Percentiles rank a stretch among this genome's conserved stretches.
Evolutionary conservation across 768 basidiomycete species (phyloP).

Genomic region (Boletus barrowsii): DNA sequence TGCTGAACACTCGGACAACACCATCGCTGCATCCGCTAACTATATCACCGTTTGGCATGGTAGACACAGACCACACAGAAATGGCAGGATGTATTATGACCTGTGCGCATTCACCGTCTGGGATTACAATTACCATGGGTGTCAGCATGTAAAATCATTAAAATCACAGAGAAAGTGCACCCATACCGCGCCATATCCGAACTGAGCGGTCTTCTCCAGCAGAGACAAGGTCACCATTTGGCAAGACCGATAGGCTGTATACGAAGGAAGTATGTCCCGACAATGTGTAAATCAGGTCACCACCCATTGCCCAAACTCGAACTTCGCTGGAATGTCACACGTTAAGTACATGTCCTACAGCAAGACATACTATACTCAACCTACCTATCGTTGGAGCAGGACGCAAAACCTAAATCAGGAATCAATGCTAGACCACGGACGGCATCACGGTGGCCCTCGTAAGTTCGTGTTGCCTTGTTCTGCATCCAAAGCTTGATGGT

Average conservation of each 20-base stretch:
- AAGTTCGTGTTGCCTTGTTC: conserved; percentile 72
- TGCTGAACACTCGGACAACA: conserved; percentile 81
- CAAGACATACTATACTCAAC: conserved; percentile 6
- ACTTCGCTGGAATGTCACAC: conserved; percentile 62
- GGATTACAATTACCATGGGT: neutral
- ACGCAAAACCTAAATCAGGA: conserved; percentile 89
- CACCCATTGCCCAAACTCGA: conserved; percentile 85
- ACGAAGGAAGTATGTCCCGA: conserved; percentile 97
- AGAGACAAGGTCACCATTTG: conserved; percentile 81
- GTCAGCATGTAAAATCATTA: neutral
- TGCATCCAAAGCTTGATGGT: conserved; percentile 87
- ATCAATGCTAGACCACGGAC: conserved; percentile 82
- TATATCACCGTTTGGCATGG: conserved; percentile 88
- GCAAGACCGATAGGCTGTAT: conserved; percentile 81
- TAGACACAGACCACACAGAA: conserved; percentile 93
- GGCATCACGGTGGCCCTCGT: conserved; percentile 84
- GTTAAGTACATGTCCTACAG: conserved; percentile 1
- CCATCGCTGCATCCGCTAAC: conserved; percentile 91
- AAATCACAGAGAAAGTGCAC: conserved; percentile 3
- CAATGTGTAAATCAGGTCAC: conserved; percentile 73
- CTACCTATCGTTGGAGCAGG: conserved; percentile 92
- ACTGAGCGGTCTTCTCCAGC: conserved; percentile 93
- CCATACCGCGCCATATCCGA: conserved; percentile 83
- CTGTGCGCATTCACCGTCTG: conserved; percentile 87
- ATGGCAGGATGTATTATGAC: conserved; percentile 91